These are phyloP conservation scores for Tetrahymena elliotti DNA, from an alignment of 73 alveolate genomes.

Conservation along the genomic window DNA sequence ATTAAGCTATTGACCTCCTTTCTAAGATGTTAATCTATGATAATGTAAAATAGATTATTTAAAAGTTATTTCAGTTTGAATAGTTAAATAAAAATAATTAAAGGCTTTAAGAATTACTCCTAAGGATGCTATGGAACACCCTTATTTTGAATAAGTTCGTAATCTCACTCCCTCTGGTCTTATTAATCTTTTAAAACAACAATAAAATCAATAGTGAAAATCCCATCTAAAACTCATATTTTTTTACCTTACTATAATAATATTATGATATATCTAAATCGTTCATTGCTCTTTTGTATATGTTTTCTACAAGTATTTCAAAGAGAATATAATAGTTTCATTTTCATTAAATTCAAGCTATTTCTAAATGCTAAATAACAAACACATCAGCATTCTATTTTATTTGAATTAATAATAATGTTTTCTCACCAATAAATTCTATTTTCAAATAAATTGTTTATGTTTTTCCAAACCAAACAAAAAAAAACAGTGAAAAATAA, in stretches of 20 bases:
- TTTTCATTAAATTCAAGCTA: background rate
- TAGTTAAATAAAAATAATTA: background rate
- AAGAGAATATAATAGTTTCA: background rate
- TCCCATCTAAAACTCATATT: background rate
- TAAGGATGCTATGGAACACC: constrained; percentile 91
- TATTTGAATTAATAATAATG: too few relatives aligned
- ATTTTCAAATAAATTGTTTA: too few relatives aligned
- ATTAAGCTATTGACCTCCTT: constrained; percentile 91
- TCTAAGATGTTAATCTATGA: constrained; percentile 92
- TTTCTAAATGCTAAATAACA: background rate
- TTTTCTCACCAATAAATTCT: too few relatives aligned
- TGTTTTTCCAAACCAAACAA: too few relatives aligned
- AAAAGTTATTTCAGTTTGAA: background rate
- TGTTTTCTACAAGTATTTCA: background rate
- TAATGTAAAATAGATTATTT: constrained; percentile 40
- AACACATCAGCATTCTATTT: background rate
- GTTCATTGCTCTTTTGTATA: background rate
- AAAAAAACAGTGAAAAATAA: too few relatives aligned
- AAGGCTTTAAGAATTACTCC: constrained; percentile 82
- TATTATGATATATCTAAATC: background rate
- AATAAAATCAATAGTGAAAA: background rate
- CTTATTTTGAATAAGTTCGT: constrained; percentile 82
- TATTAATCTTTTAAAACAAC: background rate
- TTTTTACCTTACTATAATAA: background rate
- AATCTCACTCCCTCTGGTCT: background rate